Evolutionary conservation across 495 filamentous ascomycete genomes (phyloP), one percentile per base, ranked within the genome.

Genomic region (Immersiella caudata): DNA sequence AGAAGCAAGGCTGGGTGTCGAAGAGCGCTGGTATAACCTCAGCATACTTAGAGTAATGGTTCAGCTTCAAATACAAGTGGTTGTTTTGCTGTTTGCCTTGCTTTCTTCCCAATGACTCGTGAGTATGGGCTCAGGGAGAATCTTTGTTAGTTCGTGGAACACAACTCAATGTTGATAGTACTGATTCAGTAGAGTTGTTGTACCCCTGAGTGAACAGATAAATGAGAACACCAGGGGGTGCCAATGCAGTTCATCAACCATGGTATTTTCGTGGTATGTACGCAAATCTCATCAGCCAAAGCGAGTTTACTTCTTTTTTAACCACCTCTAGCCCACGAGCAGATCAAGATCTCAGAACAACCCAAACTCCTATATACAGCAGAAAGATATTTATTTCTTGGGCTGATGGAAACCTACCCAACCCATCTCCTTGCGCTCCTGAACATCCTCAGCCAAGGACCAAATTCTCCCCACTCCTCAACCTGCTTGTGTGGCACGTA

Each of bases 361-460:
- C 7, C 52, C 33, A 52, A 58, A 69, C 26, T 21, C 54, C 5
- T 21, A 56, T 35, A 25, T 65, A 29, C 22, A 35, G n/a, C n/a
- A 51, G 16, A 66, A 57, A 18, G 25, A 66, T 16, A 56, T 65
- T 55, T 18, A 27, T 56, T 66, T 36, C 22, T 14, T 26, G 9
- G 20, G 7, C 18, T 21, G 27, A 9, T 46, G 14, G 11, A 46
- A 46, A 33, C 33, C 67, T 73, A 92, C 64, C 92, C 91, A 70
- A 96, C 91, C 93, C 93, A 97, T 76, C 88, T 82, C 78, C 93
- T 87, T 14, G 90, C 91, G 72, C 89, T 93, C 78, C 84, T 87
- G 79, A 93, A 93, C 78, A 93, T 84, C 68, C 89, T 85, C 58
- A 87, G 85, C 94, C 94, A 98, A 33, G 95, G 94, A 6, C 93